Conservation (phyloP, 2,329 filamentous ascomycete species). For the Neopestalotiopsis sp. region DNA sequence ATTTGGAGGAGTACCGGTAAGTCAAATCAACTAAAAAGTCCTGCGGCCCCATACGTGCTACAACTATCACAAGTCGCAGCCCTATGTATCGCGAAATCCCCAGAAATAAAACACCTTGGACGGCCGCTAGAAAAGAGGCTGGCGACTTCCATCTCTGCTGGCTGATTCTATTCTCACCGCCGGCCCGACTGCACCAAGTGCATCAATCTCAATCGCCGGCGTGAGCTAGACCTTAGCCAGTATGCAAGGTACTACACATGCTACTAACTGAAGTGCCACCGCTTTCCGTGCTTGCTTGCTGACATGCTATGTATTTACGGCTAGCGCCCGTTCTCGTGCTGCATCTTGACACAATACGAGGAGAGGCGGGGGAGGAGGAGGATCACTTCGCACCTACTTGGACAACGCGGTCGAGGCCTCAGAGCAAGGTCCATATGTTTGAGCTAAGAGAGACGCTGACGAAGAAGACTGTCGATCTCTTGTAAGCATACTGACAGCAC, state of each 20-base stretch:
- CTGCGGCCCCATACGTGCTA: neutral
- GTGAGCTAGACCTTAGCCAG: neutral
- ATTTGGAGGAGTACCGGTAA: no score
- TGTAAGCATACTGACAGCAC: neutral
- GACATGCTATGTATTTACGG: neutral
- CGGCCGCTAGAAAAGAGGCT: neutral
- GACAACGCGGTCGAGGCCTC: neutral
- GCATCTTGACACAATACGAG: slow-evolving; percentile 5
- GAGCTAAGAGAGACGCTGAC: neutral
- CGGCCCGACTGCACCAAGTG: neutral
- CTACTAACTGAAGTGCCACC: neutral
- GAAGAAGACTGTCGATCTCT: neutral
- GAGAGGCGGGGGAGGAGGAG: neutral
- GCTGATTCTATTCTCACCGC: neutral
- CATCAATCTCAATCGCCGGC: neutral
- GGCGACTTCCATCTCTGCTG: neutral
- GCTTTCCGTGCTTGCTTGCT: neutral
- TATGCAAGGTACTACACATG: neutral
- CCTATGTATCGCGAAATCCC: neutral
- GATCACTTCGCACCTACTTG: neutral
- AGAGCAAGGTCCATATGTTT: neutral
- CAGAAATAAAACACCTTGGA: neutral
- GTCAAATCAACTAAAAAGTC: neutral
- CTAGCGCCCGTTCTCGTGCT: neutral
- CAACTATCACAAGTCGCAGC: neutral